A percentile compares a stretch with the other conserved stretches of the same genome.
Conservation (phyloP, 2,329 filamentous ascomycete species). For the Colletotrichum theobromicola region DNA sequence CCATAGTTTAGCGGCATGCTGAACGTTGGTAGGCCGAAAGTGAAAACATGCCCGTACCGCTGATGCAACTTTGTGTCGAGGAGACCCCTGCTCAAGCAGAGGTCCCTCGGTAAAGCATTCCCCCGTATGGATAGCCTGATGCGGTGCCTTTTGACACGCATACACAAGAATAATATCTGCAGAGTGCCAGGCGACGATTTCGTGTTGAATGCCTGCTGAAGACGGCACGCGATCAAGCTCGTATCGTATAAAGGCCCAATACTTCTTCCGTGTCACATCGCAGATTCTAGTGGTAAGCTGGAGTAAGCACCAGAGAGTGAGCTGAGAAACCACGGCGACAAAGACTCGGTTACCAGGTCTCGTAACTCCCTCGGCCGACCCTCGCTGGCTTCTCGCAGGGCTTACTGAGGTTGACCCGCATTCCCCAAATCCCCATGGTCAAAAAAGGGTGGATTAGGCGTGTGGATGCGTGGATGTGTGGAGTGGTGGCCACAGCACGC, state of each 20-base stretch:
- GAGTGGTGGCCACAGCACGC: neutral
- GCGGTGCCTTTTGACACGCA: neutral
- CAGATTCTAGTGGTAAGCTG: neutral
- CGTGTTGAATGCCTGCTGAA: neutral
- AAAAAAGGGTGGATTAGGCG: neutral
- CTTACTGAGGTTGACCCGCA: neutral
- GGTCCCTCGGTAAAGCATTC: slow-evolving; percentile 10
- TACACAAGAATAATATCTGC: neutral
- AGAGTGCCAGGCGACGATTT: neutral
- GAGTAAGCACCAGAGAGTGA: neutral
- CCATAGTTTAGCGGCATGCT: neutral
- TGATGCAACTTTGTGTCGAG: neutral
- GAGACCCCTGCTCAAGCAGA: neutral
- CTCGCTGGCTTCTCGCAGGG: neutral
- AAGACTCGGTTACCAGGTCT: neutral
- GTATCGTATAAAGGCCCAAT: neutral
- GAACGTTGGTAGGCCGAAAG: neutral
- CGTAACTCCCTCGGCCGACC: neutral
- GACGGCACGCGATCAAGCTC: neutral
- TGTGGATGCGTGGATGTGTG: slow-evolving; percentile 17
- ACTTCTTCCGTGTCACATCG: neutral
- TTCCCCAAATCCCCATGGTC: neutral
- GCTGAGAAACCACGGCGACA: neutral
- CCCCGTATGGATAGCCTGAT: neutral
- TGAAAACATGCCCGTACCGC: slow-evolving; percentile 1